Evolutionary conservation across 2,329 filamentous ascomycete species (phyloP).

Genomic region (Scedosporium dehoogii): DNA sequence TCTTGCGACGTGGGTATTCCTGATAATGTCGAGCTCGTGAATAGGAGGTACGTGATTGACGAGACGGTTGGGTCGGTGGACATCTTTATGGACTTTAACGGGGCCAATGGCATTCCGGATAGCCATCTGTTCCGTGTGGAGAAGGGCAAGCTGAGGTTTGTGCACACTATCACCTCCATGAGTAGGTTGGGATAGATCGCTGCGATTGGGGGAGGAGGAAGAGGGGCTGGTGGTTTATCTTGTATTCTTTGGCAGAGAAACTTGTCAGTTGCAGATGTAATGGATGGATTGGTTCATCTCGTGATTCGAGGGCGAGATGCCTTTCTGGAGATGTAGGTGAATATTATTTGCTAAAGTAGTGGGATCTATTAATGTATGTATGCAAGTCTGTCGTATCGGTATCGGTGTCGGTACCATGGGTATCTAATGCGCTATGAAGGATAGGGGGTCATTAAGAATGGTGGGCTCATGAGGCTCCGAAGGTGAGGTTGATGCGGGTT

Average conservation of each 20-base stretch:
- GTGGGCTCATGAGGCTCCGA: not conserved
- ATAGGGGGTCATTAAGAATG: not conserved
- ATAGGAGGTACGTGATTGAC: conserved; percentile 17
- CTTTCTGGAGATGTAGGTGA: no score
- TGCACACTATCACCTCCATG: conserved; percentile 11
- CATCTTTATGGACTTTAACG: conserved; percentile 14
- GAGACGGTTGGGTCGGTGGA: conserved; percentile 14
- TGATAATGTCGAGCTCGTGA: conserved; percentile 14
- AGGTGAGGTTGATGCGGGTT: not conserved
- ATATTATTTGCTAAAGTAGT: not conserved
- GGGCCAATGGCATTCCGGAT: conserved; percentile 7
- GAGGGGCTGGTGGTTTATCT: no score
- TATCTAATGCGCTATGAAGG: not conserved
- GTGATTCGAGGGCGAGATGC: no score
- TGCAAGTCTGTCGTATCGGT: not conserved
- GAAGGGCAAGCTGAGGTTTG: conserved; percentile 9
- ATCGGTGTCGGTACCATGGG: not conserved
- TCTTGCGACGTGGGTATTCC: conserved; percentile 26
- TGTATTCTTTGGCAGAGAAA: no score
- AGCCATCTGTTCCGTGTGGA: conserved; percentile 11
- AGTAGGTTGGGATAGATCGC: not conserved
- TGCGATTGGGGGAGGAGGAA: not conserved
- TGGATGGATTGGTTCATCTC: no score
- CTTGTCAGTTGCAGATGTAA: no score
- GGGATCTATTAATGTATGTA: not conserved